Evolutionary conservation across 805 yeast species (phyloP).

Genomic region (Teunomyces kruisii): DNA sequence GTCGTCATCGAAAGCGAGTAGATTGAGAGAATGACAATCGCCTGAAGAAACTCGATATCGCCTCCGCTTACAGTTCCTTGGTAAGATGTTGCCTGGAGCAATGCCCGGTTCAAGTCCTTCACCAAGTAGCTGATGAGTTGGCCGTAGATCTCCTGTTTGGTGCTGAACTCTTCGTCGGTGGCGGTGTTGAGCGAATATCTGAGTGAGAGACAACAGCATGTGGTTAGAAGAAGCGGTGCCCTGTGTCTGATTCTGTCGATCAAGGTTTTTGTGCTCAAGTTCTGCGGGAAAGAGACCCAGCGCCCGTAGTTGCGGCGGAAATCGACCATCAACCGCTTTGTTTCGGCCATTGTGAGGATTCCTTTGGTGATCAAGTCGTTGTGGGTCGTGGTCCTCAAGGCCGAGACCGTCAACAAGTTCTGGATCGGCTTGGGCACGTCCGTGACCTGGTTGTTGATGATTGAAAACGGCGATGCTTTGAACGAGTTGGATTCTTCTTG

Average conservation of each 20-base stretch:
- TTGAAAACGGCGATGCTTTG: conserved; percentile 44
- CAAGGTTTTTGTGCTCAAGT: conserved; percentile 46
- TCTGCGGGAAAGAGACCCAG: conserved; percentile 73
- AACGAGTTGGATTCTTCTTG: conserved; percentile 38
- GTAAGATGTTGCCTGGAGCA: conserved; percentile 32
- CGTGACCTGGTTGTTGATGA: conserved; percentile 33
- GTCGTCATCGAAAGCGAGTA: conserved; percentile 63
- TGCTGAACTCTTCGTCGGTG: conserved; percentile 5
- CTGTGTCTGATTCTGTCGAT: conserved; percentile 47
- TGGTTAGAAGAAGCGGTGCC: conserved; percentile 65
- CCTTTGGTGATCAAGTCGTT: conserved; percentile 54
- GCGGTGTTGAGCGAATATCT: conserved; percentile 43
- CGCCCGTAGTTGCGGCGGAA: conserved; percentile 70
- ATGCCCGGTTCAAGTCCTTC: conserved; percentile 46
- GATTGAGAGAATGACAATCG: conserved; percentile 62
- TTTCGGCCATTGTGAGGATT: conserved; percentile 49
- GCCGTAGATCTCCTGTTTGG: conserved; percentile 37
- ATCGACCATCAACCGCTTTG: conserved; percentile 49
- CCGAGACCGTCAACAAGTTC: conserved; percentile 20
- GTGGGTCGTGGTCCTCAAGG: conserved; percentile 6
- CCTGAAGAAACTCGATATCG: conserved; percentile 62
- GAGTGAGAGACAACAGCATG: conserved; percentile 62
- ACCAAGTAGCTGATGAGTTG: conserved; percentile 45
- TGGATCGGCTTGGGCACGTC: conserved; percentile 37
- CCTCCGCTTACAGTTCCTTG: conserved; percentile 18